Evolutionary conservation across 1,284 basidiomycete species (phyloP).

Genomic region (Hymenochaete sp.): DNA sequence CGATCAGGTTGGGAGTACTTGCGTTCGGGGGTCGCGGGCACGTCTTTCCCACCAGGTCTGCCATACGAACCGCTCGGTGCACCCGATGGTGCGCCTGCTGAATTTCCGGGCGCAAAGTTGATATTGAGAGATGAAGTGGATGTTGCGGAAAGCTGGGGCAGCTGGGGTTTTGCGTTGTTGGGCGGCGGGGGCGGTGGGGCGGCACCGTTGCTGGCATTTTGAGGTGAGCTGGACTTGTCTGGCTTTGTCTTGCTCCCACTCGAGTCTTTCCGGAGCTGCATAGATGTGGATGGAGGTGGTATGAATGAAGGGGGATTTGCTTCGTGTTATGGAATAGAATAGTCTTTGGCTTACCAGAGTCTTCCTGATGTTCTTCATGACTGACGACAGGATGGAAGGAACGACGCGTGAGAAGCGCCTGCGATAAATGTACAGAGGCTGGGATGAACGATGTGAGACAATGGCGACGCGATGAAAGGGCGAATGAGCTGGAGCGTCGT

Average conservation of each 20-base stretch:
- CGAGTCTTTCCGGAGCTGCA: conserved; percentile 43
- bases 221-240: conserved; percentile 26
- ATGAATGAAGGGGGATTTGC: conserved; percentile 19
- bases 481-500: too few relatives aligned
- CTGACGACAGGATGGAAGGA: conserved; percentile 16
- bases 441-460: too few relatives aligned
- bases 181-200: conserved; percentile 28
- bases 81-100: conserved; percentile 21
- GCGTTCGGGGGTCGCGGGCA: conserved; percentile 10
- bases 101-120: conserved; percentile 1
- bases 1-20: conserved; percentile 35
- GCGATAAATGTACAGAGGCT: too few relatives aligned
- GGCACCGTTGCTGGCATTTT: conserved; percentile 34
- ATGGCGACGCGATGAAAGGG: too few relatives aligned
- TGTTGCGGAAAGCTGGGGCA: conserved; percentile 8
- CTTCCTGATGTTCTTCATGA: conserved; percentile 88
- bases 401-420: conserved; percentile 16
- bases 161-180: conserved; percentile 30
- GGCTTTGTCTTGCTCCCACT: conserved; percentile 62
- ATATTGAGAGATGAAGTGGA: conserved; percentile 10
- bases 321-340: too few relatives aligned
- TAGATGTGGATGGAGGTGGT: conserved; percentile 22
- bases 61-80: not conserved
- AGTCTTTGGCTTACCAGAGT: conserved; percentile 51
- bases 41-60: not conserved